These are phyloP conservation scores for Endothia cerciana DNA, from an alignment of 2,329 filamentous ascomycete genomes.

Conservation along the genomic window DNA sequence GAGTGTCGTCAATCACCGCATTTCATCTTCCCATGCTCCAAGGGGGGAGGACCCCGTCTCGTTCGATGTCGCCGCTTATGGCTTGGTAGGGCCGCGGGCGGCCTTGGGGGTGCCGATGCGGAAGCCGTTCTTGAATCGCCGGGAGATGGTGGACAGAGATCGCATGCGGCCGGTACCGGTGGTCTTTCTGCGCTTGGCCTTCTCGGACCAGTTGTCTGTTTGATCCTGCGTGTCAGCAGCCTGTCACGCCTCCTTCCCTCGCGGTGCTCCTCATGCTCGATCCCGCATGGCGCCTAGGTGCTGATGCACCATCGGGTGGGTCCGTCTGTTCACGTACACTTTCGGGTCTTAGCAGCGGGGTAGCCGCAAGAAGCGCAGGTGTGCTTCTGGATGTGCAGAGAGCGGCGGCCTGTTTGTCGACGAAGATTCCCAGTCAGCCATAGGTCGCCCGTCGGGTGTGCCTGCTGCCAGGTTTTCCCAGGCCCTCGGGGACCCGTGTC, in stretches of 20 bases:
- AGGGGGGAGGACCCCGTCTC: conserved; percentile 19
- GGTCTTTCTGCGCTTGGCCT: conserved; percentile 99
- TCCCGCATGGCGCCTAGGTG: not conserved
- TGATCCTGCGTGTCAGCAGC: conserved; percentile 31
- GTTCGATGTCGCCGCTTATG: conserved; percentile 36
- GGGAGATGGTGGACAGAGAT: conserved; percentile 89
- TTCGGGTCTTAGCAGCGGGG: conserved; percentile 94
- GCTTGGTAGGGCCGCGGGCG: conserved; percentile 65
- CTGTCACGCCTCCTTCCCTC: not conserved
- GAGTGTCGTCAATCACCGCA: conserved; percentile 27
- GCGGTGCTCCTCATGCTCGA: not conserved
- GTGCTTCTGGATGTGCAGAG: conserved; percentile 99
- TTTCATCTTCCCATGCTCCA: conserved; percentile 17
- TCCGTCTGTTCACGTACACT: conserved; percentile 76
- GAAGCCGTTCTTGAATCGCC: conserved; percentile 98
- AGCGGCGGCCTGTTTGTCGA: conserved; percentile 75
- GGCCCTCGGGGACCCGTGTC: conserved; percentile 13
- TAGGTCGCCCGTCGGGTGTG: conserved; percentile 23
- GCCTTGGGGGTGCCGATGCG: conserved; percentile 86
- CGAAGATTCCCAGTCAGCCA: conserved; percentile 33
- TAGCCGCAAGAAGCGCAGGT: conserved; percentile 96
- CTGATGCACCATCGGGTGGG: not conserved
- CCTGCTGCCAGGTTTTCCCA: conserved; percentile 10
- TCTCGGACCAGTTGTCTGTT: conserved; percentile 99
- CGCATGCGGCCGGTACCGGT: conserved; percentile 95